Evolutionary conservation across 192 early-diverging fungal genomes (phyloP).

Genomic region (Phlyctochytrium planicorne): DNA sequence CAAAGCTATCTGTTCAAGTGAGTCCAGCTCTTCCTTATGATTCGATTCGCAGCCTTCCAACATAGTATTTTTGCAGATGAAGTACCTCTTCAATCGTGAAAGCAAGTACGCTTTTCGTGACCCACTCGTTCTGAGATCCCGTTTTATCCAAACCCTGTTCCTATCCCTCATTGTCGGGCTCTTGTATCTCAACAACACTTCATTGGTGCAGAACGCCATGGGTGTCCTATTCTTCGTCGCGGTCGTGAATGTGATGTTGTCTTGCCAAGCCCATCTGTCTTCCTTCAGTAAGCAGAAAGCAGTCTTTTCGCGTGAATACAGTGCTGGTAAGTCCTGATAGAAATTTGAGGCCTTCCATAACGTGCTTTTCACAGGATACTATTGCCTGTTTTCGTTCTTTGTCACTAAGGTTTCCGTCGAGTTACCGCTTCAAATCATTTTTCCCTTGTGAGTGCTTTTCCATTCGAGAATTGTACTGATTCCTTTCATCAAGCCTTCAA

Average conservation of each 20-base stretch:
- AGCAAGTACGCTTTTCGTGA: slow-evolving; percentile 51
- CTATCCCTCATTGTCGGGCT: slow-evolving; percentile 54
- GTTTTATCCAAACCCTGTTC: slow-evolving; percentile 44
- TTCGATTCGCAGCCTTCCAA: slow-evolving; percentile 13
- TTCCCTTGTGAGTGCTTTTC: slow-evolving; percentile 46
- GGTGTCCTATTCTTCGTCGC: slow-evolving; percentile 40
- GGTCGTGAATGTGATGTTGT: slow-evolving; percentile 2
- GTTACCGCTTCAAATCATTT: slow-evolving; percentile 51
- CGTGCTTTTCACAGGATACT: slow-evolving; percentile 39
- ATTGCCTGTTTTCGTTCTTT: slow-evolving; percentile 57
- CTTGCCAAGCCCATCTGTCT: slow-evolving; percentile 36
- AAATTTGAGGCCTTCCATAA: neutral
- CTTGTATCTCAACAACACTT: slow-evolving; percentile 50
- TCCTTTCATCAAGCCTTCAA: neutral
- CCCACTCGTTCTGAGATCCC: slow-evolving; percentile 47
- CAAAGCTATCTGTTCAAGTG: neutral
- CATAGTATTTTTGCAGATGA: slow-evolving; percentile 34
- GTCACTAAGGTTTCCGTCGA: slow-evolving; percentile 58
- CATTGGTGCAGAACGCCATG: slow-evolving; percentile 50
- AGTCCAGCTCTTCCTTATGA: neutral
- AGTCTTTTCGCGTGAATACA: slow-evolving; percentile 60
- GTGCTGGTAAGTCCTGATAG: slow-evolving; percentile 16
- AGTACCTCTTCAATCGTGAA: slow-evolving; percentile 43
- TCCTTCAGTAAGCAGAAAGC: slow-evolving; percentile 51
- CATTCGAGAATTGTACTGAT: slow-evolving; percentile 16